Conservation (phyloP, 176 grass and related monocot genomes). For the Hsuehochloa calcarea region DNA sequence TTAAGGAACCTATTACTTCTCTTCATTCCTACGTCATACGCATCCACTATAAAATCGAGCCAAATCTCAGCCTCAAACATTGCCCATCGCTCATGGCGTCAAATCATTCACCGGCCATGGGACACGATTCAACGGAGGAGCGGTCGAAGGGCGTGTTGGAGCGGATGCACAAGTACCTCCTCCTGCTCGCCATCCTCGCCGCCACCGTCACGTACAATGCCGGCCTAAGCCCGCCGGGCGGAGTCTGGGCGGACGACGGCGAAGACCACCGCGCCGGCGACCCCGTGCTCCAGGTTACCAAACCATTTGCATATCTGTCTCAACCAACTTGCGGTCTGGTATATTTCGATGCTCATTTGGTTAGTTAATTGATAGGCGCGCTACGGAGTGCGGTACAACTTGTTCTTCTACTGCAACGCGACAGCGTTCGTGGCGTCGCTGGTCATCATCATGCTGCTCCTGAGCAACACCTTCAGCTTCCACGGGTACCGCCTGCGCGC, state of each 20-base stretch:
- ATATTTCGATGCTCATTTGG: no score
- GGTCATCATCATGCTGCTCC: conserved; percentile 45
- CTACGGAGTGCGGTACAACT: background rate
- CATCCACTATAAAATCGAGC: background rate
- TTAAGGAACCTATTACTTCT: background rate
- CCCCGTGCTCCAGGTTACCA: background rate
- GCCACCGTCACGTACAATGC: conserved; percentile 31
- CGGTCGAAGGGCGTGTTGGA: conserved; percentile 8
- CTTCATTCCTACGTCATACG: background rate
- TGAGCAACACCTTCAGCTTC: conserved; percentile 34
- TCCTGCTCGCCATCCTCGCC: conserved; percentile 35
- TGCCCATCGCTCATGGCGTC: background rate
- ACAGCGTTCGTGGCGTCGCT: conserved; percentile 47
- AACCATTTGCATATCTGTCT: background rate
- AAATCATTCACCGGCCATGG: background rate
- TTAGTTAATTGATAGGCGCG: background rate
- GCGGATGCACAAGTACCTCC: conserved; percentile 33
- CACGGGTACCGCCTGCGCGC: background rate
- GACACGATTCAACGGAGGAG: background rate
- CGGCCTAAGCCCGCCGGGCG: conserved; percentile 28
- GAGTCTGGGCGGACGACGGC: conserved; percentile 33
- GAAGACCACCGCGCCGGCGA: background rate
- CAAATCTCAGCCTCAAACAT: background rate
- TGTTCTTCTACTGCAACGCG: conserved; percentile 48
- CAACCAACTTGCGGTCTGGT: no score